Conservation (phyloP, 2,329 filamentous ascomycete genomes). For the Talaromyces funiculosus region DNA sequence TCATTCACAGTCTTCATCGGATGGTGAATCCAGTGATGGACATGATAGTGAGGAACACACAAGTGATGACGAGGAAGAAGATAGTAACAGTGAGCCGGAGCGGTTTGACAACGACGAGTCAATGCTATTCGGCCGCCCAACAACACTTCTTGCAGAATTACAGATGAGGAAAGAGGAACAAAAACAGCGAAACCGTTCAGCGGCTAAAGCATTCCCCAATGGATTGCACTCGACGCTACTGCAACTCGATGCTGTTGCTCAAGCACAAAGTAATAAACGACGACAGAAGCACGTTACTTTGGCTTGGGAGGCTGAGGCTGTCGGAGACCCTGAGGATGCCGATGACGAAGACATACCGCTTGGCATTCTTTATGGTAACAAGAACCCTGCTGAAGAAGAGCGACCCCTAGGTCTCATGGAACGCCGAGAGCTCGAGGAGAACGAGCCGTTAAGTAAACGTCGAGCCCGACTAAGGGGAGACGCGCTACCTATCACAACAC, state of each 20-base stretch:
- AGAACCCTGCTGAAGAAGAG: constrained; percentile 26
- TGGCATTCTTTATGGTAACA: constrained; percentile 65
- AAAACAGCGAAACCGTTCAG: constrained; percentile 68
- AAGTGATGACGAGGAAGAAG: constrained; percentile 24
- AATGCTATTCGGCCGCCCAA: constrained; percentile 65
- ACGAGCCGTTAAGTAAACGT: constrained; percentile 76
- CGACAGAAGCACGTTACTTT: constrained; percentile 74
- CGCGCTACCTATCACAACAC: constrained; percentile 26
- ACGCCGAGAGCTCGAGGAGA: constrained; percentile 79
- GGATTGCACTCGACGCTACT: constrained; percentile 89
- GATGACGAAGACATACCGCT: constrained; percentile 83
- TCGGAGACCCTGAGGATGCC: constrained; percentile 42
- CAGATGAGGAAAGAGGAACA: constrained; percentile 87
- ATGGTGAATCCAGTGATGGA: constrained; percentile 1
- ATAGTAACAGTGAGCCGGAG: constrained; percentile 43
- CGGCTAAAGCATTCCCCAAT: constrained; percentile 58
- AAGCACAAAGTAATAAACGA: constrained; percentile 66
- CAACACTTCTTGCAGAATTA: constrained; percentile 85
- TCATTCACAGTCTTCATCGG: constrained; percentile 13
- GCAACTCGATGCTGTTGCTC: constrained; percentile 82
- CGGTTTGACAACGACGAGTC: constrained; percentile 40
- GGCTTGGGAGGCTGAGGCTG: constrained; percentile 70
- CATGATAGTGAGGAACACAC: constrained; percentile 14
- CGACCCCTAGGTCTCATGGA: constrained; percentile 49
- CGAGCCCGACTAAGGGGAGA: constrained; percentile 68